These are phyloP conservation scores for Coemansia sp. DNA, from an alignment of 192 early-diverging fungal genomes.

Conservation along the genomic window DNA sequence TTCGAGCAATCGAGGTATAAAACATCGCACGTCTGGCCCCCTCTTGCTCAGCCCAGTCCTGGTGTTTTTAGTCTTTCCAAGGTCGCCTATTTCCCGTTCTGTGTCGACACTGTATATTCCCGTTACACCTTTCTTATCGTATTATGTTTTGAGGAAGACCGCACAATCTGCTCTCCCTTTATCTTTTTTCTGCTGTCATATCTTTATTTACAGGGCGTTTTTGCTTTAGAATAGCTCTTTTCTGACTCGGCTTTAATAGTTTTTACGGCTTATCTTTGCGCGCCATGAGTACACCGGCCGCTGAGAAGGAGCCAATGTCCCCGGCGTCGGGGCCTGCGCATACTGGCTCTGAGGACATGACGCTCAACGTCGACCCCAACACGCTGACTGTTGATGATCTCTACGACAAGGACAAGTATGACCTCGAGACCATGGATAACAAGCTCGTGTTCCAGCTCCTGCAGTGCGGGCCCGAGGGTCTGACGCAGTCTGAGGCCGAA, in stretches of 20 bases:
- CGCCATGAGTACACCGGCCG: constrained; percentile 26
- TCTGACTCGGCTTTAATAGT: not conserved
- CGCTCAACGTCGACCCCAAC: constrained; percentile 59
- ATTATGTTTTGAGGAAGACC: constrained; percentile 9
- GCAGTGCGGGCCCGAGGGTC: constrained; percentile 63
- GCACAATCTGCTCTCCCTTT: constrained; percentile 1
- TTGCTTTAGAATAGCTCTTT: constrained; percentile 1
- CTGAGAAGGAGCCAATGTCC: constrained; percentile 40
- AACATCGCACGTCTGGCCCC: constrained; percentile 23
- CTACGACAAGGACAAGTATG: constrained; percentile 80
- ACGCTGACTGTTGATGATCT: constrained; percentile 70
- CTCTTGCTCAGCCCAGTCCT: constrained; percentile 1
- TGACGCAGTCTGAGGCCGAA: constrained; percentile 63
- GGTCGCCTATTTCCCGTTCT: constrained; percentile 11
- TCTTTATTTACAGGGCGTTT: not conserved
- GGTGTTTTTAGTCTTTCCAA: not conserved
- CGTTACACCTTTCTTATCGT: constrained; percentile 9
- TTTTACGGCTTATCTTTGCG: not conserved
- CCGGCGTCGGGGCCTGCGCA: constrained; percentile 12
- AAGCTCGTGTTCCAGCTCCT: constrained; percentile 68
- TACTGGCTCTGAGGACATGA: constrained; percentile 25
- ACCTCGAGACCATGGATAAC: constrained; percentile 76
- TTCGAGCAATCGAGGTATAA: constrained; percentile 19
- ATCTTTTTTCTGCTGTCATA: not conserved
- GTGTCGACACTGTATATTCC: constrained; percentile 16